Conservation (phyloP, 768 basidiomycete genomes). For the Nidula microcarpa region DNA sequence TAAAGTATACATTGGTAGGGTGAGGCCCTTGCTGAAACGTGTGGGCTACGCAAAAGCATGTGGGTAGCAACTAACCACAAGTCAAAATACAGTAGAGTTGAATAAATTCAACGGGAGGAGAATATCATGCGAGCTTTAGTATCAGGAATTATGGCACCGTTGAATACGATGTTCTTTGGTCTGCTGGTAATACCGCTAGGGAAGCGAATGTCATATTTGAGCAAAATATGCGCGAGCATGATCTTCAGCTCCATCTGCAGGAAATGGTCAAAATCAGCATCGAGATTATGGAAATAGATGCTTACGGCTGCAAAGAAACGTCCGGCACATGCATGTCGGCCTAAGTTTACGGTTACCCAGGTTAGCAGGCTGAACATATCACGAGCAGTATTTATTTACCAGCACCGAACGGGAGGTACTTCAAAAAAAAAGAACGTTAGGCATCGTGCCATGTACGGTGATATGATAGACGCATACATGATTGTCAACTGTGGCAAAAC, state of each 20-base stretch:
- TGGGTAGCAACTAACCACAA: no score
- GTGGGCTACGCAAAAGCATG: no score
- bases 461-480: conserved; percentile 19
- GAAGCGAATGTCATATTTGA: conserved; percentile 26
- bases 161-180: conserved; percentile 26
- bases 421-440: conserved; percentile 1
- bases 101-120: conserved; percentile 9
- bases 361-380: not conserved
- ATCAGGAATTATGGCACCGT: conserved; percentile 29
- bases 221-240: conserved; percentile 30
- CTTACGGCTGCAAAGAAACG: conserved; percentile 31
- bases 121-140: conserved; percentile 27
- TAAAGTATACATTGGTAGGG: no score
- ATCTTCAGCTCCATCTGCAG: conserved; percentile 33
- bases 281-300: not conserved
- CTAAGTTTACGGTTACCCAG: conserved; percentile 6
- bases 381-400: conserved; percentile 15
- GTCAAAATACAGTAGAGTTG: no score
- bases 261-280: not conserved
- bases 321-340: conserved; percentile 33
- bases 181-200: conserved; percentile 18
- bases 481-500: conserved; percentile 29
- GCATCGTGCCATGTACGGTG: conserved; percentile 2
- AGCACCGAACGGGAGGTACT: conserved; percentile 38
- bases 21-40: no score